Evolutionary conservation across 2,329 filamentous ascomycete species (phyloP).

Genomic region (Fusarium veterinarium): DNA sequence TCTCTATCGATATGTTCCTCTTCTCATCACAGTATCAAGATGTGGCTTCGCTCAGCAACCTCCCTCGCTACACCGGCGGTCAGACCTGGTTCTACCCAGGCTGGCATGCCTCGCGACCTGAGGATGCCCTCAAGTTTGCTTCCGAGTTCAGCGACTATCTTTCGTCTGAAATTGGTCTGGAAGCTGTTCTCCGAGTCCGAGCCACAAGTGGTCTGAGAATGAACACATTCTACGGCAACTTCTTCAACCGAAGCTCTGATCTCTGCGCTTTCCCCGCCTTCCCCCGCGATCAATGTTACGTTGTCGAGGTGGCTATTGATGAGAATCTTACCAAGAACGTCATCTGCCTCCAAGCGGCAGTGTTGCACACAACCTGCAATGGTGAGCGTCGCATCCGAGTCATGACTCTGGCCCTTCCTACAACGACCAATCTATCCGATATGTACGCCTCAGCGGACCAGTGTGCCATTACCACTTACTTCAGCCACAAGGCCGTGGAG

Average conservation of each 20-base stretch:
- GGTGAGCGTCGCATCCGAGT: slow-evolving; percentile 96
- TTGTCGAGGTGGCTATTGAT: slow-evolving; percentile 98
- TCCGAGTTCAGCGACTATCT: slow-evolving; percentile 96
- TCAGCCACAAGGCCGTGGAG: slow-evolving; percentile 97
- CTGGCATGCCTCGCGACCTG: slow-evolving; percentile 92
- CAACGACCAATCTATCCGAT: slow-evolving; percentile 89
- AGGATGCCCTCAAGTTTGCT: slow-evolving; percentile 98
- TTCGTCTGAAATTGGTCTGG: slow-evolving; percentile 95
- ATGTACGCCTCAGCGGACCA: slow-evolving; percentile 96
- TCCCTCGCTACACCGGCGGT: slow-evolving; percentile 94
- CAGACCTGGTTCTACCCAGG: slow-evolving; percentile 99
- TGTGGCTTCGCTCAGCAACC: slow-evolving; percentile 93
- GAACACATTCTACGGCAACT: slow-evolving; percentile 99
- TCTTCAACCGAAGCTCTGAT: slow-evolving; percentile 98
- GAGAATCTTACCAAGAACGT: slow-evolving; percentile 92
- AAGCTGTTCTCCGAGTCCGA: slow-evolving; percentile 94
- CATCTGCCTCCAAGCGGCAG: slow-evolving; percentile 92
- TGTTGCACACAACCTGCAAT: slow-evolving; percentile 97
- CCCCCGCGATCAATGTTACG: slow-evolving; percentile 95
- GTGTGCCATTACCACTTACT: slow-evolving; percentile 91
- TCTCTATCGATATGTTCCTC: slow-evolving; percentile 98
- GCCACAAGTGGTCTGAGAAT: slow-evolving; percentile 95
- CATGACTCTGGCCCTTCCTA: slow-evolving; percentile 91
- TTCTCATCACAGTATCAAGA: slow-evolving; percentile 98
- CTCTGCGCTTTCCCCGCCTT: slow-evolving; percentile 98